Conservation (phyloP, 73 alveolate species). For the Paramecium octaurelia region DNA sequence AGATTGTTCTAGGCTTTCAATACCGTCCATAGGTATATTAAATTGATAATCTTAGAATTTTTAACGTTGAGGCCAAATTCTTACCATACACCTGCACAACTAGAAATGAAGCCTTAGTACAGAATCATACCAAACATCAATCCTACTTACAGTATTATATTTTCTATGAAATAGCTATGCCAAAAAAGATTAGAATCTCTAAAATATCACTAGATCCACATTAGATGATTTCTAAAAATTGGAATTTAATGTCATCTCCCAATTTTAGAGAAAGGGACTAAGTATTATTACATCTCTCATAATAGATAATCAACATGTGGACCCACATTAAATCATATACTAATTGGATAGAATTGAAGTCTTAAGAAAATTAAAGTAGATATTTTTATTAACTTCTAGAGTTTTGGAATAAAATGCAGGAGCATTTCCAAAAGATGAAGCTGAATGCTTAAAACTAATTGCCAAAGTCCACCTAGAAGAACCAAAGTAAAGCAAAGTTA, state of each 20-base stretch:
- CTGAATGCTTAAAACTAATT: background rate
- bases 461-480: constrained; percentile 44
- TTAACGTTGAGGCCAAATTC: background rate
- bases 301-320: background rate
- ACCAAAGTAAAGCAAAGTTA: background rate
- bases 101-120: background rate
- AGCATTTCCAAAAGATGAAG: background rate
- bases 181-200: background rate
- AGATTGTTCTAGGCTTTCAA: background rate
- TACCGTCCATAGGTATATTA: background rate
- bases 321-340: background rate
- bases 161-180: background rate
- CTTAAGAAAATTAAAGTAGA: constrained; percentile 5
- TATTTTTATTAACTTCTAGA: background rate
- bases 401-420: background rate
- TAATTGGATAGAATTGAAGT: constrained; percentile 27
- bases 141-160: background rate
- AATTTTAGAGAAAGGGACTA: background rate
- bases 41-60: background rate
- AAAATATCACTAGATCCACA: background rate
- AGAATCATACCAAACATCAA: background rate
- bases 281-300: background rate
- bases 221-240: constrained; percentile 16
- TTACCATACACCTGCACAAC: background rate
- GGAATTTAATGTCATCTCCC: background rate